phyloP scores from a whole-genome alignment of 2,329 filamentous ascomycete species.

The Diaporthe ilicicola region DNA sequence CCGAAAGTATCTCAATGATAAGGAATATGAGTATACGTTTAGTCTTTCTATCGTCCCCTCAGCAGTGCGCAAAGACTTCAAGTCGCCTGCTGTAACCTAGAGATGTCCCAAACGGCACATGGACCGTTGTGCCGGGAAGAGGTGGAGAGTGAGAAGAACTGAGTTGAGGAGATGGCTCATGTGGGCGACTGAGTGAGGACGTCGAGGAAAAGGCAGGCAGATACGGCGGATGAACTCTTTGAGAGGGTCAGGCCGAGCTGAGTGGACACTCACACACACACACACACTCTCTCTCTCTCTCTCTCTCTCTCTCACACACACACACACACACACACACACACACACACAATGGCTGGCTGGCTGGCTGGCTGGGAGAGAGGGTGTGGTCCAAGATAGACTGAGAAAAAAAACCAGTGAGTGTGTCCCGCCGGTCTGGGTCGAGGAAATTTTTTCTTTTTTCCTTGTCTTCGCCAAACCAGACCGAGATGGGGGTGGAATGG shows the following conservation, averaged over 20 bases:
- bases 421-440: constrained; percentile 9
- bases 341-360: neutral
- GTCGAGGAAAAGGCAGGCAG: neutral
- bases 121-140: constrained; percentile 46
- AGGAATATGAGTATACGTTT: constrained; percentile 24
- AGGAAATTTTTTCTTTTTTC: neutral
- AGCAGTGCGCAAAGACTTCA: constrained; percentile 74
- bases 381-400: neutral
- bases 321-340: too few relatives aligned
- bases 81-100: constrained; percentile 67
- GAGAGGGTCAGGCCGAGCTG: neutral
- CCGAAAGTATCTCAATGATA: neutral
- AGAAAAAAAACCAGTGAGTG: neutral
- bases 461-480: neutral
- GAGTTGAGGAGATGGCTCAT: constrained; percentile 9
- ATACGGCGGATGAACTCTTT: neutral
- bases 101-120: constrained; percentile 52
- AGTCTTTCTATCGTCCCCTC: constrained; percentile 66
- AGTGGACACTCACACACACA: neutral
- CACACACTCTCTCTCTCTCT: too few relatives aligned
- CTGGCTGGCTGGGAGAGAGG: neutral
- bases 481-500: constrained; percentile 22
- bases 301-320: too few relatives aligned
- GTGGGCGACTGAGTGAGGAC: neutral
- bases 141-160: constrained; percentile 29